Base-by-base conservation (phyloP, 805 yeast genomes). In the Pichia eremophila region DNA sequence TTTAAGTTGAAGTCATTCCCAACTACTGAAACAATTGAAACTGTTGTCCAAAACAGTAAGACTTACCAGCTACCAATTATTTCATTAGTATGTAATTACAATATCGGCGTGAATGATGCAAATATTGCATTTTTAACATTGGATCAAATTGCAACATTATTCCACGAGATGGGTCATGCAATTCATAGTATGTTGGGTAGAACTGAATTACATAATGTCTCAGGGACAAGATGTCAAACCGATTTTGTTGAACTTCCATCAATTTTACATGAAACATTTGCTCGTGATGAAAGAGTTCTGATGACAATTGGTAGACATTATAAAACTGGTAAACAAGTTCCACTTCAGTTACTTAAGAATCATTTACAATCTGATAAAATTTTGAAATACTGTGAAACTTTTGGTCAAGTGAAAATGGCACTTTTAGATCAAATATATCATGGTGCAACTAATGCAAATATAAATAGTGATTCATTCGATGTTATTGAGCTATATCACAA, bases 121-220 rank as follows among this genome's bases (percentile, higher is more conserved):
- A 47, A 44, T 9, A 9, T 50, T 22, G 81, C 90, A 31, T 67
- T 85, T 18, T 65, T 91, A 38, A 71, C 82, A 12, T 71, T 86
- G 48, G 77, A 74, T 48, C 98, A 93, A 58, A 89, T 91, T 19
- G 96, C 91, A 57, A 93, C 99, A 0, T 68, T 93, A 18, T 93
- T 93, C 69, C 99, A 93, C 65, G 99, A 93, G 66, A 89, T 93
- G 96, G 99, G 99, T 0, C 99, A 93, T 65, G 98, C 98, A 1
- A 85, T 93, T 78, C 99, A 93, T 63, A 87, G 97, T 3, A 91
- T 93, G 96, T 68, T 93, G 19, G 99, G 98, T 0, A 75, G 91
- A 52, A 93, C 99, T 0, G 73, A 82, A 40, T 67, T 91, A 45
- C 99, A 93, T 62, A 93, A 89, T 62, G 83, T 91, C 9, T 82